Evolutionary conservation across 2,329 filamentous ascomycete genomes (phyloP), one percentile per base, ranked within the genome.

Genomic region (Pseudofabraea citricarpa): DNA sequence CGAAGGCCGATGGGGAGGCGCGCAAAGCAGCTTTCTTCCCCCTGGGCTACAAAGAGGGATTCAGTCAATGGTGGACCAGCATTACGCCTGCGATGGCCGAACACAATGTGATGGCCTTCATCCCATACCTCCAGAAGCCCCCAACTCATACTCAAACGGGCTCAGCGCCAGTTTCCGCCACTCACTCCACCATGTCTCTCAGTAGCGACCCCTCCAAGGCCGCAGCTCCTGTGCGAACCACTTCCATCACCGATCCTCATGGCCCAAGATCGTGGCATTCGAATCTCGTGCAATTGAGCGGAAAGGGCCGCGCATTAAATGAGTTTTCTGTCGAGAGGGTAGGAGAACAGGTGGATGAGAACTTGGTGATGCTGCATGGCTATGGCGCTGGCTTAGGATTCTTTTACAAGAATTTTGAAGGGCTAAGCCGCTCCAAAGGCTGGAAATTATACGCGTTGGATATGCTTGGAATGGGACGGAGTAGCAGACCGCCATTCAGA

Each of bases 401-500:
- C 68, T 98, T 95, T 73, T 98, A 96, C 74, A 91, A 93, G 68
- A 98, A 98, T 63, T 95, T 95, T 48, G 93, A 98, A 64, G 81
- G 84, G 5, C 69, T 98, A 24, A 90, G 85, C 36, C 81, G 90
- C 15, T 69, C 81, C 1, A 72, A 76, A 21, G 90, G 90, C 21
- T 94, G 93, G 82, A 90, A 88, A 58, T 69, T 98, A 15, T 97
- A 93, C 61, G 89, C 91, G 1, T 71, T 98, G n/a, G 91, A 98
- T 59, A 81, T 97, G 75, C 74, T 96, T 13, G 91, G 91, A 46
- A 96, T 96, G 87, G 91, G 91, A 46, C 84, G 94, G 58, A 94
- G 87, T 45, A 84, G 81, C 20, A 76, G 91, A 5, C 91, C 93
- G 2, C 68, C 81, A 0, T 98, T 98, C 71, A 86, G 78, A 56